phyloP scores from a whole-genome alignment of 345 rosid genomes.

The Eutrema heterophyllum region DNA sequence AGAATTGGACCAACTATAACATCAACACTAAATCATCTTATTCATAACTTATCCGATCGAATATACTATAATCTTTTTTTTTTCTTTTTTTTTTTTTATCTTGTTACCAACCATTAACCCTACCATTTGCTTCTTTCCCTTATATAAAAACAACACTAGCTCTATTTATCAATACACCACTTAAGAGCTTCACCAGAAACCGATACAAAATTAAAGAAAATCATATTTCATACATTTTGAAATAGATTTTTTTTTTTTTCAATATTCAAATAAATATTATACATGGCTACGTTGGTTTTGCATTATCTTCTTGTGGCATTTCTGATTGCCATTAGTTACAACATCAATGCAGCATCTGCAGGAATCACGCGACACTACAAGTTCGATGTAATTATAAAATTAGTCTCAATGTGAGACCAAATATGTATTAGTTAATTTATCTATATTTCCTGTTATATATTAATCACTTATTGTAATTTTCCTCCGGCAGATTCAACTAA shows the following conservation, averaged over 20 bases:
- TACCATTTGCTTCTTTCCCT: slow-evolving; percentile 10
- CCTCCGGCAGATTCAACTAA: slow-evolving; percentile 32
- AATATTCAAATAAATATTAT: neutral
- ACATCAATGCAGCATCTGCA: slow-evolving; percentile 26
- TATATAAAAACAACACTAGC: slow-evolving; percentile 13
- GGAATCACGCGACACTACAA: slow-evolving; percentile 40
- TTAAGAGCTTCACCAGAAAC: slow-evolving; percentile 7
- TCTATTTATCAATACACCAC: slow-evolving; percentile 12
- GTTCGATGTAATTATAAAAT: slow-evolving; percentile 29
- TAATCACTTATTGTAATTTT: neutral
- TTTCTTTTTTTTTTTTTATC: neutral
- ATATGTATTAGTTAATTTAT: neutral
- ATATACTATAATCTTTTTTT: neutral
- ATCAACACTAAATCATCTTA: slow-evolving; percentile 15
- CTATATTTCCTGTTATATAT: neutral
- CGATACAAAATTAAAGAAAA: neutral
- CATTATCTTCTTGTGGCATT: slow-evolving; percentile 21
- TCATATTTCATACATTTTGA: neutral
- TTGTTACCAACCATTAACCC: slow-evolving; percentile 27
- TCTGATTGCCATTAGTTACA: slow-evolving; percentile 18
- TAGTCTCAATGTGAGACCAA: neutral
- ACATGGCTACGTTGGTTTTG: slow-evolving; percentile 25
- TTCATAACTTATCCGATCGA: slow-evolving; percentile 2
- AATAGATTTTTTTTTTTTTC: neutral
- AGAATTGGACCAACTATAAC: slow-evolving; percentile 19